Percentiles rank a stretch among this genome's conserved stretches.
phyloP scores from a whole-genome alignment of 352 stramenopile species.

The Pythium phragmiticola region DNA sequence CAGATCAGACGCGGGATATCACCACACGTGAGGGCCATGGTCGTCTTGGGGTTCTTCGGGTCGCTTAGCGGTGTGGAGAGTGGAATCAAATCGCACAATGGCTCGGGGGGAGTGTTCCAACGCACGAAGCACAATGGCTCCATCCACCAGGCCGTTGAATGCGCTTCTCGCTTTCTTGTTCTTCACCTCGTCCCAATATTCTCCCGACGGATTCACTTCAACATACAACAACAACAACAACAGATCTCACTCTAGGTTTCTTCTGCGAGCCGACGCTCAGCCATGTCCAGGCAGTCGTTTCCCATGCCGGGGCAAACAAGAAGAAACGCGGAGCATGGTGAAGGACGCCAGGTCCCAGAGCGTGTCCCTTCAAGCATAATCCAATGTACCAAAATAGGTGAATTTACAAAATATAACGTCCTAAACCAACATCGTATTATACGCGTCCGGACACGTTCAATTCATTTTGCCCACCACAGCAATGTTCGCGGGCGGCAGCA shows the following conservation, averaged over 20 bases:
- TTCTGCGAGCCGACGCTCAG: not conserved
- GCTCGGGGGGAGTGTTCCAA: not conserved
- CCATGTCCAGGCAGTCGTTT: not conserved
- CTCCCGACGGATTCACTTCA: not conserved
- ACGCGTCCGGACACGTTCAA: not conserved
- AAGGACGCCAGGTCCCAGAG: not conserved
- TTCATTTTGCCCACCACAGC: not conserved
- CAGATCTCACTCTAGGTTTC: not conserved
- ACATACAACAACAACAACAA: too few relatives aligned
- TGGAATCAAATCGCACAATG: not conserved
- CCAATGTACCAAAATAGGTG: not conserved
- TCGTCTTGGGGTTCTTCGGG: not conserved
- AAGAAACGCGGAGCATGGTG: not conserved
- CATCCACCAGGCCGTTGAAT: not conserved
- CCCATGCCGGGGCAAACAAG: not conserved
- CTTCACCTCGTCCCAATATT: not conserved
- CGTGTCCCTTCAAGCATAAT: not conserved
- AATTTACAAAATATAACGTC: not conserved
- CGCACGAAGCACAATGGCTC: not conserved
- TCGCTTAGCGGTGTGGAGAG: not conserved
- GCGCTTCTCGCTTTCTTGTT: not conserved
- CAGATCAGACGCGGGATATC: conserved; percentile 26
- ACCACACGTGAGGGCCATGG: conserved; percentile 23
- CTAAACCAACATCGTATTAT: conserved; percentile 7
- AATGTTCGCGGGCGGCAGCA: conserved; percentile 23